Base-by-base conservation (phyloP, 2,329 filamentous ascomycete genomes). In the Coleophoma cylindrospora region DNA sequence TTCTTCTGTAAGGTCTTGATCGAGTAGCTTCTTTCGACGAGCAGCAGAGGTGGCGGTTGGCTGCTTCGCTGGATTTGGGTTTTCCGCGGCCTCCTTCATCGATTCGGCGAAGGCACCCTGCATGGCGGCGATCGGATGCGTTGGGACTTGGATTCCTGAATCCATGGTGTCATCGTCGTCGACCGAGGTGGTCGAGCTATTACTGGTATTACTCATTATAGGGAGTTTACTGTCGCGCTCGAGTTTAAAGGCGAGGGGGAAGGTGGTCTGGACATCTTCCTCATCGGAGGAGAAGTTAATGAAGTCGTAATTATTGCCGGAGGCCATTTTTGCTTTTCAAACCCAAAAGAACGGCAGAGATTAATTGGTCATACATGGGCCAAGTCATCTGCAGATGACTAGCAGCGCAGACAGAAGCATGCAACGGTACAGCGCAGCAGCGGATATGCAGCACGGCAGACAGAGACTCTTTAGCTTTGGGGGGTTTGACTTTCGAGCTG, bases 61-160 rank as follows among this genome's bases (percentile, higher is more conserved):
- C 51, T 77, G 68, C 64, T 76, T 79, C 0, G 79, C 79, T 57
- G 82, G 81, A 34, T 62, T 57, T 5, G 66, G 61, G 12, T 68
- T 68, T n/a, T 73, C 71, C 13, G 81, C 81, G 34, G 84, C 84
- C 63, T 94, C 89, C 50, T 82, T 72, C 58, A 94, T 81, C 2
- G 88, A 92, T 69, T 94, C 89, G 59, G 87, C 84, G 65, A 95
- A 94, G 54, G 89, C 87, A 54, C 79, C 81, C 66, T 94, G 89
- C 81, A 94, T 87, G 32, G 80, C 78, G 14, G 80, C 72, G 47
- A 94, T 84, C 7, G 89, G 89, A 64, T 95, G 89, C 40, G 69
- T 64, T n/a, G 79, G 79, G 10, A 64, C 63, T 37, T 63, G 57
- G 33, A 36, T 19, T n/a, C 22, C 45, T 34, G 32, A 12, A 27